Evolutionary conservation across 2,329 filamentous ascomycete genomes (phyloP).

Genomic region (Dryadomyces quercivorus): DNA sequence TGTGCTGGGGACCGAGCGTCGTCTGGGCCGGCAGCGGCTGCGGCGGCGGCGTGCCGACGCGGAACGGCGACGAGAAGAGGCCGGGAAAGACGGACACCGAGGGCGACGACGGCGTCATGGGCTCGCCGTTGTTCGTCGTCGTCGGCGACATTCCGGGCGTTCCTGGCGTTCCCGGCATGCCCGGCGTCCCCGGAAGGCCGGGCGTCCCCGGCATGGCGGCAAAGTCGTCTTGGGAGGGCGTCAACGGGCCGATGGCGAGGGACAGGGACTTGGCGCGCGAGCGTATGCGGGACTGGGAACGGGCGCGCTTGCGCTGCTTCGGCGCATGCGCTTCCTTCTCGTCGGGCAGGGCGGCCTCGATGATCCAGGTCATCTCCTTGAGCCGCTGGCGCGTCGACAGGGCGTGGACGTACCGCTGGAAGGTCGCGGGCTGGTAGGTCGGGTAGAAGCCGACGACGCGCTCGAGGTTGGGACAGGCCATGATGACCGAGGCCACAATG

Average conservation of each 20-base stretch:
- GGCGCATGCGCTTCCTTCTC: background rate
- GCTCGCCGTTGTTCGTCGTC: too few species aligned
- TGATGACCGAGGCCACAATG: constrained; percentile 46
- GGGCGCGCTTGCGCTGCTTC: background rate
- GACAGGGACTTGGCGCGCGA: constrained; percentile 4
- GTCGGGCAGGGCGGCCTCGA: constrained; percentile 28
- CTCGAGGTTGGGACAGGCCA: constrained; percentile 55
- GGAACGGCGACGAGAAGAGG: background rate
- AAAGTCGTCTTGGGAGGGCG: background rate
- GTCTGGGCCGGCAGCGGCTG: background rate
- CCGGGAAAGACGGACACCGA: background rate
- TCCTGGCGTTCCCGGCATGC: too few species aligned
- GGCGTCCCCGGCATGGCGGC: constrained; percentile 1
- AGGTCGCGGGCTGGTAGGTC: constrained; percentile 38
- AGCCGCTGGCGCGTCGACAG: constrained; percentile 43
- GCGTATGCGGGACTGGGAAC: background rate
- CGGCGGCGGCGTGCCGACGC: background rate
- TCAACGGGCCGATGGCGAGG: background rate
- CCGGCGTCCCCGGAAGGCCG: background rate
- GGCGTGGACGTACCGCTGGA: constrained; percentile 44
- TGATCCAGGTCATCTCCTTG: constrained; percentile 46
- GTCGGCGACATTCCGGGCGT: background rate
- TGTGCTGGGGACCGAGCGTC: constrained; percentile 24
- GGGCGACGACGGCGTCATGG: constrained; percentile 2
- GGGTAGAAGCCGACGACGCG: constrained; percentile 41